Base-by-base conservation (phyloP, 2,329 filamentous ascomycete species). In the Emydomyces testavorans region DNA sequence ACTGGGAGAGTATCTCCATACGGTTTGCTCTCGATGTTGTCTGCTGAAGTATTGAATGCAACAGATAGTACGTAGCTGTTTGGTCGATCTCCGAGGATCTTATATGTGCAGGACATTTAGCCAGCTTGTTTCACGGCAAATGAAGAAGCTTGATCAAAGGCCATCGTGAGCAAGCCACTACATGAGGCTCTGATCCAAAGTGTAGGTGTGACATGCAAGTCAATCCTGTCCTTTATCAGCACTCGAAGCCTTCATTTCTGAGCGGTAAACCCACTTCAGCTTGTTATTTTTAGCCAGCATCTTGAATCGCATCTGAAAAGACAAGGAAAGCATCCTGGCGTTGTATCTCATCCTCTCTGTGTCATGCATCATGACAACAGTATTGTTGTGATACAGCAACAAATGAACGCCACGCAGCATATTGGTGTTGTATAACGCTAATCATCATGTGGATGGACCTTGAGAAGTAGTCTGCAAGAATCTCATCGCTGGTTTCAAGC, bases 291-390 rank as follows among this genome's bases (percentile, higher is more conserved):
- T 5, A 6, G 11, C 26, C 11, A 11, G 6, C 26, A 28, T 28
- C 26, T 6, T 28, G 26, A 28, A 28, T 28, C 26, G 11, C 26
- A 28, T n/a, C n/a, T n/a, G n/a, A n/a, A n/a, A n/a, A n/a, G 11
- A 31, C 29, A 31, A n/a, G 29, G 29, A 31, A n/a, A n/a, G n/a
- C n/a, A n/a, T n/a, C n/a, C n/a, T n/a, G n/a, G n/a, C n/a, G n/a
- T n/a, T n/a, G n/a, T n/a, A n/a, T n/a, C n/a, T n/a, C n/a, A n/a
- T n/a, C n/a, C n/a, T n/a, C n/a, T n/a, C n/a, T n/a, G n/a, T n/a
- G n/a, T n/a, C 34, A 45, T 45, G 42, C 23, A 15, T 36, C 21
- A 37, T 36, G 41, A 28, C 31, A 28, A 37, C 20, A 21, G 21
- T 16, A 32, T 15, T 36, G 41, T 44, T 3, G 24, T 28, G 29